Evolutionary conservation across 495 filamentous ascomycete genomes (phyloP).

Genomic region (Hypoxylon subgilvum): DNA sequence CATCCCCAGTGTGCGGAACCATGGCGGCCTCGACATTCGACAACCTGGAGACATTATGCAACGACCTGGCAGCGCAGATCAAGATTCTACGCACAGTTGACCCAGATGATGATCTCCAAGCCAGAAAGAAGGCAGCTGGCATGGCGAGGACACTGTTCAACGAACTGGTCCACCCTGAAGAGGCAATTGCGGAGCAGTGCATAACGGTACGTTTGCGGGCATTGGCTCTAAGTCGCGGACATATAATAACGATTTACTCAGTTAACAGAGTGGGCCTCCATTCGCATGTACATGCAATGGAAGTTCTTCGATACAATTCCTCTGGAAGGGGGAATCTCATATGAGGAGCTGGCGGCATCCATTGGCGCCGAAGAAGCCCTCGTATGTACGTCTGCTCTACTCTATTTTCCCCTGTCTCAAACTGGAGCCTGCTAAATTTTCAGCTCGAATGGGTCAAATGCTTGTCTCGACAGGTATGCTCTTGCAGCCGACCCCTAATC

Average conservation of each 20-base stretch:
- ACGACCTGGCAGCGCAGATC: slow-evolving; percentile 7
- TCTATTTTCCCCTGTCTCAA: too few species aligned
- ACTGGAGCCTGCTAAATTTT: neutral
- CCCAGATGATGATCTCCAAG: neutral
- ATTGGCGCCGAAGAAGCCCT: slow-evolving; percentile 37
- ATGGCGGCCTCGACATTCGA: slow-evolving; percentile 3
- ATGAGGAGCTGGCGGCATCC: slow-evolving; percentile 34
- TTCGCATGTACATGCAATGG: slow-evolving; percentile 45
- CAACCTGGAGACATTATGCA: neutral
- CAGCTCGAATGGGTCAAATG: slow-evolving; percentile 42
- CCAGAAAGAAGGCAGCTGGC: neutral
- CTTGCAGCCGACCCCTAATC: slow-evolving; percentile 8
- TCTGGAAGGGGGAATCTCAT: slow-evolving; percentile 28
- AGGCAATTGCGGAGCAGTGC: neutral
- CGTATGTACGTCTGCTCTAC: slow-evolving; percentile 21
- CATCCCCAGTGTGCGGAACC: too few species aligned
- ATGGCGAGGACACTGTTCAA: slow-evolving; percentile 2
- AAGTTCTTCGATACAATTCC: slow-evolving; percentile 45
- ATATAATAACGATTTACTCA: neutral
- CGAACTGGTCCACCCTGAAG: slow-evolving; percentile 11
- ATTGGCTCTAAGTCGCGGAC: neutral
- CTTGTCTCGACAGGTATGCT: slow-evolving; percentile 42
- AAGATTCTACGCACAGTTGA: neutral
- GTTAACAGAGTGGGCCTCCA: slow-evolving; percentile 22
- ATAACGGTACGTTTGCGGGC: neutral